Evolutionary conservation across 1,284 basidiomycete genomes (phyloP).

Genomic region (Tylopilus orsonianus): DNA sequence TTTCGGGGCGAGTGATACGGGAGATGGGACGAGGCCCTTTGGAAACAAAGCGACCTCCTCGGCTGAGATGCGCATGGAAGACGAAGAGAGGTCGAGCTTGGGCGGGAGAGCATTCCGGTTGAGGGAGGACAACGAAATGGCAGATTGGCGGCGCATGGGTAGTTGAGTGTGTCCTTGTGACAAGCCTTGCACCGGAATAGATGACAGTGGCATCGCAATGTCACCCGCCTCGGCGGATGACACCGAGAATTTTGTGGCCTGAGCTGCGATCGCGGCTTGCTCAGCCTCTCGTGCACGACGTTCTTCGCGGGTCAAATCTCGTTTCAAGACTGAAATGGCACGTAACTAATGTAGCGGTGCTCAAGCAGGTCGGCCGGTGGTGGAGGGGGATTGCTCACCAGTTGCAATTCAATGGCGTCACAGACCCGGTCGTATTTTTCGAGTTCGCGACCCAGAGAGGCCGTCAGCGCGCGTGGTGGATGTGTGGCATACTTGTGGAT

Average conservation of each 20-base stretch:
- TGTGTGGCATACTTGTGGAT: conserved; percentile 56
- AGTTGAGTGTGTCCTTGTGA: conserved; percentile 33
- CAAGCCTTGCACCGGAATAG: conserved; percentile 23
- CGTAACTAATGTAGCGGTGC: conserved; percentile 45
- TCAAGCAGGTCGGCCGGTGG: conserved; percentile 2
- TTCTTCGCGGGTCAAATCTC: conserved; percentile 63
- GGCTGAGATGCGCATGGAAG: conserved; percentile 58
- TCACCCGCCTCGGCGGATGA: conserved; percentile 33
- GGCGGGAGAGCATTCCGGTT: conserved; percentile 66
- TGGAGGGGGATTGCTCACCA: conserved; percentile 45
- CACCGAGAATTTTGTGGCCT: conserved; percentile 27
- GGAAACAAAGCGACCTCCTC: conserved; percentile 59
- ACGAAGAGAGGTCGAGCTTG: conserved; percentile 71
- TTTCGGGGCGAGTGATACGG: conserved; percentile 75
- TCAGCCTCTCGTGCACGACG: conserved; percentile 50
- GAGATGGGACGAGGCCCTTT: conserved; percentile 61
- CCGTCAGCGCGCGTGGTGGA: conserved; percentile 62
- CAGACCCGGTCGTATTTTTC: conserved; percentile 77
- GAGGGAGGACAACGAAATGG: conserved; percentile 74
- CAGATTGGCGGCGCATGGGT: conserved; percentile 58
- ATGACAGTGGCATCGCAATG: conserved; percentile 12
- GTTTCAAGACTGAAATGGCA: conserved; percentile 67
- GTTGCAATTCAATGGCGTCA: conserved; percentile 67
- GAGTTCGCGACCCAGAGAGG: conserved; percentile 65
- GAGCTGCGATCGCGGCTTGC: conserved; percentile 39